A percentile compares a stretch with the other conserved stretches of the same genome.
These are phyloP conservation scores for Thecamonas trahens DNA, from an alignment of 78 protist species.

Conservation along the genomic window DNA sequence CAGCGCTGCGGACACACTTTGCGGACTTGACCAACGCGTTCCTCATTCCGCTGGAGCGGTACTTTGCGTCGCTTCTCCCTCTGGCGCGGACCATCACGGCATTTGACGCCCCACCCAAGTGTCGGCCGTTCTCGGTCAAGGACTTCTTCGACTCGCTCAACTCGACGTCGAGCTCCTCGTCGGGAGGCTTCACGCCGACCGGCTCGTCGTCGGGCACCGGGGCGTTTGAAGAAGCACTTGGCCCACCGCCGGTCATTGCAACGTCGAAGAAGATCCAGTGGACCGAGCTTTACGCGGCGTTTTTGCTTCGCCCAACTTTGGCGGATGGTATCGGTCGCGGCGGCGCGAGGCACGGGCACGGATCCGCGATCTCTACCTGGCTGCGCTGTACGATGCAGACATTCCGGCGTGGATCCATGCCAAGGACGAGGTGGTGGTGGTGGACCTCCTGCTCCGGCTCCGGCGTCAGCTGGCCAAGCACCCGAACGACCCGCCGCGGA, in stretches of 20 bases:
- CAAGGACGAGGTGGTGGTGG: neutral
- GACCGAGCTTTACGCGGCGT: neutral
- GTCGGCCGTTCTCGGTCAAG: too few relatives aligned
- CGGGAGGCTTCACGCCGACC: neutral
- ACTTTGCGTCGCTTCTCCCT: conserved; percentile 53
- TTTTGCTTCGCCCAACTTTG: neutral
- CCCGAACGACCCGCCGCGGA: too few relatives aligned
- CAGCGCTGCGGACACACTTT: neutral
- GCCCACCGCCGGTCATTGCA: too few relatives aligned
- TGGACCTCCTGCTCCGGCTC: neutral
- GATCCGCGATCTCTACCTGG: neutral
- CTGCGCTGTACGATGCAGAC: neutral
- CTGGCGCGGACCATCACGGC: neutral
- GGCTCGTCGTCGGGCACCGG: neutral
- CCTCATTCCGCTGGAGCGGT: conserved; percentile 53
- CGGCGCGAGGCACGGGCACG: neutral
- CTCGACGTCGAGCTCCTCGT: neutral
- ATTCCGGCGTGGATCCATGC: neutral
- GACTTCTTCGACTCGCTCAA: neutral
- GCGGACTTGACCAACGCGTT: conserved; percentile 21
- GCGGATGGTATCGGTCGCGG: neutral
- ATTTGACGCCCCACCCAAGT: neutral
- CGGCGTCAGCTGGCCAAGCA: neutral
- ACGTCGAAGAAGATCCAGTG: neutral
- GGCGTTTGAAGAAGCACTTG: neutral